Evolutionary conservation across 192 early-diverging fungal genomes (phyloP).

Genomic region (Coemansia sp.): DNA sequence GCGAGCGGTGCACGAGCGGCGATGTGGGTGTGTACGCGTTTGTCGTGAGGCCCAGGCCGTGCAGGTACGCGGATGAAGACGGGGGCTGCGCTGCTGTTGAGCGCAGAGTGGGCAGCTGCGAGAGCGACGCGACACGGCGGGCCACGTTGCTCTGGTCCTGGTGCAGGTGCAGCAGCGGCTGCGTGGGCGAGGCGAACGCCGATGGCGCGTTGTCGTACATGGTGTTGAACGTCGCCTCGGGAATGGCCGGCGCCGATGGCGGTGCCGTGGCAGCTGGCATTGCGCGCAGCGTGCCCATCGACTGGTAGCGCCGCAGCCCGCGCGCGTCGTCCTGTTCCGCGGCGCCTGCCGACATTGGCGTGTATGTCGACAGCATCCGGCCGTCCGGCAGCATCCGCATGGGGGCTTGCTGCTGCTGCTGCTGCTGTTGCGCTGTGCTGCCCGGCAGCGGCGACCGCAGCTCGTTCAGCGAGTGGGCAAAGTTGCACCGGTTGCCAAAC

Average conservation of each 20-base stretch:
- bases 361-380: conserved; percentile 33
- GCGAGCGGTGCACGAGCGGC: conserved; percentile 26
- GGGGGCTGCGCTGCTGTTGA: conserved; percentile 3
- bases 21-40: conserved; percentile 7
- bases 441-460: conserved; percentile 22
- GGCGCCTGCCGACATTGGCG: conserved; percentile 11
- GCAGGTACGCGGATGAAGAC: not conserved
- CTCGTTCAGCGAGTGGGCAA: conserved; percentile 70
- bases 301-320: conserved; percentile 45
- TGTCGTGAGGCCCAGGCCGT: conserved; percentile 1
- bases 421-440: not conserved
- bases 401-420: conserved; percentile 25
- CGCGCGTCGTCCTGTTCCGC: conserved; percentile 3
- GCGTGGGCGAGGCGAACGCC: conserved; percentile 5
- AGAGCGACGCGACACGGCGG: conserved; percentile 42
- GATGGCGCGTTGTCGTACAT: not conserved
- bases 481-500: conserved; percentile 94
- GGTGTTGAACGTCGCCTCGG: not conserved
- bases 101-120: conserved; percentile 36
- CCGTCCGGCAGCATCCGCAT: conserved; percentile 41
- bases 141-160: conserved; percentile 28
- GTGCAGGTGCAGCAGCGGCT: conserved; percentile 26
- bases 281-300: conserved; percentile 37
- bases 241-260: conserved; percentile 1
- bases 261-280: not conserved